These are phyloP conservation scores for Vanderwaltozyma verrucispora DNA, from an alignment of 805 yeast genomes.

Conservation along the genomic window DNA sequence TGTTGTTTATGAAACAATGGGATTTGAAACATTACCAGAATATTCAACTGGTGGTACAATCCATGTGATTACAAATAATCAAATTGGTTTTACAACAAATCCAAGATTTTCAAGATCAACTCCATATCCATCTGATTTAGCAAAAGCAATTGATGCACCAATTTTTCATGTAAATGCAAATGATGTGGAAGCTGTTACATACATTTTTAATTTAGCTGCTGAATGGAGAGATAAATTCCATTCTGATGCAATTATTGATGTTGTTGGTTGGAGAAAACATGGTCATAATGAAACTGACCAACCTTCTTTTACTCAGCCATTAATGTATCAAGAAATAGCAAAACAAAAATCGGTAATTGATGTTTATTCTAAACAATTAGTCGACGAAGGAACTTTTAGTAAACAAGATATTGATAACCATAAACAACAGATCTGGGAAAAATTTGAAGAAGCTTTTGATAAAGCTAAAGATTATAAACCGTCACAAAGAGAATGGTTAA, in stretches of 20 bases:
- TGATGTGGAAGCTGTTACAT: slow-evolving; percentile 88
- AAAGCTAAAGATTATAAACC: slow-evolving; percentile 87
- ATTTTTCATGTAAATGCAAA: slow-evolving; percentile 99
- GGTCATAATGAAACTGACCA: slow-evolving; percentile 99
- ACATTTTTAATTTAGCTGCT: slow-evolving; percentile 91
- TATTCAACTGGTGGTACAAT: slow-evolving; percentile 98
- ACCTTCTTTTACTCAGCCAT: slow-evolving; percentile 97
- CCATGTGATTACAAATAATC: slow-evolving; percentile 93
- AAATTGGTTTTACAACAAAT: slow-evolving; percentile 98
- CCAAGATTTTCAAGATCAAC: slow-evolving; percentile 97
- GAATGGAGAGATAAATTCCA: slow-evolving; percentile 98
- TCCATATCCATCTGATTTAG: slow-evolving; percentile 95
- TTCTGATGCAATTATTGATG: slow-evolving; percentile 90
- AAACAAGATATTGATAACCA: slow-evolving; percentile 88
- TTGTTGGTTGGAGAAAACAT: slow-evolving; percentile 96
- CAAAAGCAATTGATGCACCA: slow-evolving; percentile 94
- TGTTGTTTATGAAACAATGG: slow-evolving; percentile 97
- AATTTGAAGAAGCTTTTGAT: slow-evolving; percentile 79
- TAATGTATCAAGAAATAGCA: slow-evolving; percentile 89
- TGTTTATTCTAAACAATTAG: slow-evolving; percentile 67
- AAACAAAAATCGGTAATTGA: slow-evolving; percentile 84
- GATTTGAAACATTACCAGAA: slow-evolving; percentile 84
- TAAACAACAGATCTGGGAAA: slow-evolving; percentile 95
- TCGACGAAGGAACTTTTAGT: slow-evolving; percentile 83
- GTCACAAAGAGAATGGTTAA: slow-evolving; percentile 92